phyloP scores from a whole-genome alignment of 129 eudicot species.

The Dittrichia graveolens region DNA sequence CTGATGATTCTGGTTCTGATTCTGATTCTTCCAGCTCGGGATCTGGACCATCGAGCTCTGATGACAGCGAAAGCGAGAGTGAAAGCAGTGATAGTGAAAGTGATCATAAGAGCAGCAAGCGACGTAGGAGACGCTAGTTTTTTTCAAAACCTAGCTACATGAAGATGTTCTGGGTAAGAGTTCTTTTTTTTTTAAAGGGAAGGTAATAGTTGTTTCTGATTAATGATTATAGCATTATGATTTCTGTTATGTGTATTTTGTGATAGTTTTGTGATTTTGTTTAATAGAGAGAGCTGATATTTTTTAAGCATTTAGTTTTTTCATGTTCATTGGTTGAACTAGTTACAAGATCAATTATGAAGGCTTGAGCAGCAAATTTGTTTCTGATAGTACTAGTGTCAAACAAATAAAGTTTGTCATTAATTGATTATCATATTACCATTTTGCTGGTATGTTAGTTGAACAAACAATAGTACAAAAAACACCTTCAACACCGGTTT shows the following conservation, averaged over 20 bases:
- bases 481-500: too few species aligned
- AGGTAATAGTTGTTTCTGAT: slow-evolving; percentile 4
- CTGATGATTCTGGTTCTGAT: slow-evolving; percentile 42
- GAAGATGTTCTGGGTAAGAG: not conserved
- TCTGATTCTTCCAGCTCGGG: slow-evolving; percentile 49
- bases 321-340: not conserved
- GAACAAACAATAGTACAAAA: too few species aligned
- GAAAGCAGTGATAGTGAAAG: slow-evolving; percentile 46
- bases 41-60: slow-evolving; percentile 61
- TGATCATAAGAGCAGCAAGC: slow-evolving; percentile 48
- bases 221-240: not conserved
- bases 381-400: too few species aligned
- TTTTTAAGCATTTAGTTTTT: not conserved
- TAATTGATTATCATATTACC: too few species aligned
- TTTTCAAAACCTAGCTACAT: not conserved
- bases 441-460: too few species aligned
- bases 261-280: slow-evolving; percentile 33
- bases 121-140: slow-evolving; percentile 42
- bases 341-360: too few species aligned
- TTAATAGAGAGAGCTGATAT: slow-evolving; percentile 11
- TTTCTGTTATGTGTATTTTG: slow-evolving; percentile 24
- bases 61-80: slow-evolving; percentile 54
- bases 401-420: too few species aligned
- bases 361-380: too few species aligned
- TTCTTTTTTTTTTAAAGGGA: not conserved